Base-by-base conservation (phyloP, 1,284 basidiomycete genomes). In the Ustanciosporium gigantosporum region DNA sequence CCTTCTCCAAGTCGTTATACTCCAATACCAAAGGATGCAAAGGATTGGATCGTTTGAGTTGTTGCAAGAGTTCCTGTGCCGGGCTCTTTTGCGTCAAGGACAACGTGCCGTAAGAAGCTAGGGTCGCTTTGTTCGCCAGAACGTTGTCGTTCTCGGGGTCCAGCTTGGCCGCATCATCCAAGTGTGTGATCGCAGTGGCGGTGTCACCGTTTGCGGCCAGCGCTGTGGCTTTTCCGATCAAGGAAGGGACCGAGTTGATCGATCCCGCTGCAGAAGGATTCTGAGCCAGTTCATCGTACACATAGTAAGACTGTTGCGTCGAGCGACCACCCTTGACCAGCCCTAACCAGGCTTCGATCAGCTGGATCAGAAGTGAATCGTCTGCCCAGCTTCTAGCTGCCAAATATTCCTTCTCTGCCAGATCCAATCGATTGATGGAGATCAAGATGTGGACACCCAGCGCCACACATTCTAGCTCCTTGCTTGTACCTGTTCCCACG, bases 281-380 rank as follows among this genome's bases (percentile, higher is more conserved):
- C 41, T 74, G 71, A n/a, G 71, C 70, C 17, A 77, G 41, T 50
- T 77, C 75, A 36, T 77, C 75, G 47, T 72, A 77, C 3, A 77
- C 74, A 39, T 77, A 77, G 50, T 69, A 77, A 1, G 75, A 74
- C 38, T 77, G 75, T 27, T 77, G 75, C 2, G 74, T 67, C n/a
- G 62, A 25, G 0, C 74, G 46, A 0, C 75, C 75, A 15, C 75
- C 75, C 21, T 59, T 55, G 27, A 57, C 55, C 2, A 77, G 53
- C 4, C 73, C 75, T 16, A 77, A 58, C 70, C 70, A 74, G 2
- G 75, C 75, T 46, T 77, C 75, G 49, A 77, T 71, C 22, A 75
- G 61, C 44, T 68, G 70, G 29, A 77, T 74, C 14, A 77, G 62
- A 15, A 77, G 44, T 9, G 71, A 66, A 41, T 77, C 75, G 40